Conservation (phyloP, 2,329 filamentous ascomycete species). For the Colletotrichum sp. region DNA sequence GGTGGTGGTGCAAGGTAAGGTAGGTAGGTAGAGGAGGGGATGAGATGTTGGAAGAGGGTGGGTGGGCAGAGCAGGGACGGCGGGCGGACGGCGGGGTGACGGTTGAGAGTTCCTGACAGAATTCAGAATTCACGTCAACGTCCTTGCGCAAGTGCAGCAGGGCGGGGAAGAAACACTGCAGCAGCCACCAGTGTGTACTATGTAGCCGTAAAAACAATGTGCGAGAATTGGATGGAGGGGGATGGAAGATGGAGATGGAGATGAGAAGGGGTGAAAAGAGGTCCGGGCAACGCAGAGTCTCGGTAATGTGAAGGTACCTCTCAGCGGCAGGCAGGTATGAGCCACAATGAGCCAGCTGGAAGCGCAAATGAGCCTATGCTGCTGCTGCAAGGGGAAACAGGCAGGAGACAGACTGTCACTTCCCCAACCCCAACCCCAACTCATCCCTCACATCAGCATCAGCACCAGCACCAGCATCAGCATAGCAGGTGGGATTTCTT, state of each 20-base stretch:
- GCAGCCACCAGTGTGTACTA: not conserved
- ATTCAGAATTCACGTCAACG: not conserved
- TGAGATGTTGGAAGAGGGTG: not conserved
- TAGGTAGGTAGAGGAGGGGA: not conserved
- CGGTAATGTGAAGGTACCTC: not conserved
- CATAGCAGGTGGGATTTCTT: not conserved
- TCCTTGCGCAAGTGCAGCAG: not conserved
- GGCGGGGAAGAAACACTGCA: not conserved
- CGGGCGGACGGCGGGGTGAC: not conserved
- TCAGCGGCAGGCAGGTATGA: not conserved
- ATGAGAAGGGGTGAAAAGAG: not conserved
- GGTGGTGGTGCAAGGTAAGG: not conserved
- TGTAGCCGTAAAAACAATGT: not conserved
- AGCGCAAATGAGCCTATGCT: not conserved
- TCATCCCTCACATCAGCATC: not conserved
- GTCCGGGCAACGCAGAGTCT: not conserved
- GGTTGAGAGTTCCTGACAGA: conserved; percentile 4
- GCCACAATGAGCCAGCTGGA: conserved; percentile 13
- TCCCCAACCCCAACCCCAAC: not conserved
- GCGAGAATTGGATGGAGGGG: not conserved
- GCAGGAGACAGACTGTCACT: not conserved
- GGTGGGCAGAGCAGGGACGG: not conserved
- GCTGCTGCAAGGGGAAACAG: not conserved
- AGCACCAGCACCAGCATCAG: not conserved
- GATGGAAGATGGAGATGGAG: not conserved